Percentiles rank a stretch among this genome's conserved stretches.
Conservation (phyloP, 768 basidiomycete species). For the Auricularia auricula-judae region DNA sequence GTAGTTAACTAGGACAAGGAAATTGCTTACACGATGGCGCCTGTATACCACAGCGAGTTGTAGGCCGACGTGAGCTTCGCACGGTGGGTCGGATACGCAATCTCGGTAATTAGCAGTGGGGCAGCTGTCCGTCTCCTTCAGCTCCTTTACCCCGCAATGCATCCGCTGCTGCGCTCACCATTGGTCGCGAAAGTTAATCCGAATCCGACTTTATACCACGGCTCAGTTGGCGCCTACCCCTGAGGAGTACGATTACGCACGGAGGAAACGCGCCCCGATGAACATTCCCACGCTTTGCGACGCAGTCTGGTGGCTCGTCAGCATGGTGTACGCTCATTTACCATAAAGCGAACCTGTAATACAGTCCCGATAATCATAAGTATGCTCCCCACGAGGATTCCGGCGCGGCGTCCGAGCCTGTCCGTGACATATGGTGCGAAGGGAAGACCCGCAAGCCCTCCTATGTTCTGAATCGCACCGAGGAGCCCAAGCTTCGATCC, state of each 20-base stretch:
- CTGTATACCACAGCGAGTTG: conserved; percentile 57
- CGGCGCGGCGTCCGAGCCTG: conserved; percentile 52
- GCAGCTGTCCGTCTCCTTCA: conserved; percentile 26
- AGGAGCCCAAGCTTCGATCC: conserved; percentile 55
- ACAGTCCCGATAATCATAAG: conserved; percentile 57
- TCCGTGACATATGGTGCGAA: conserved; percentile 65
- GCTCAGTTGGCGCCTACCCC: not conserved
- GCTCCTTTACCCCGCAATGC: too few relatives aligned
- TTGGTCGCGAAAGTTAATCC: conserved; percentile 52
- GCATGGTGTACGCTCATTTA: too few relatives aligned
- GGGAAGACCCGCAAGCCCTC: conserved; percentile 49
- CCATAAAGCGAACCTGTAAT: conserved; percentile 29
- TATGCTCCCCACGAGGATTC: conserved; percentile 54
- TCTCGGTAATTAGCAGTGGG: conserved; percentile 51
- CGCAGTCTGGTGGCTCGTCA: not conserved
- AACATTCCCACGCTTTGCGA: conserved; percentile 38
- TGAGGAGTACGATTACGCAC: conserved; percentile 6
- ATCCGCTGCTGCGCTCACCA: conserved; percentile 9
- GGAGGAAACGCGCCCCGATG: conserved; percentile 44
- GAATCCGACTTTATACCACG: conserved; percentile 38
- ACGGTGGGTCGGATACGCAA: conserved; percentile 68
- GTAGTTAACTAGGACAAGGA: not conserved
- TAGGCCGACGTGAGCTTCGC: conserved; percentile 67
- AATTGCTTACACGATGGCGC: conserved; percentile 23
- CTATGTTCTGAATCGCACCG: conserved; percentile 55